phyloP scores from a whole-genome alignment of 108 stramenopile genomes.

The Cyclotella sp. region DNA sequence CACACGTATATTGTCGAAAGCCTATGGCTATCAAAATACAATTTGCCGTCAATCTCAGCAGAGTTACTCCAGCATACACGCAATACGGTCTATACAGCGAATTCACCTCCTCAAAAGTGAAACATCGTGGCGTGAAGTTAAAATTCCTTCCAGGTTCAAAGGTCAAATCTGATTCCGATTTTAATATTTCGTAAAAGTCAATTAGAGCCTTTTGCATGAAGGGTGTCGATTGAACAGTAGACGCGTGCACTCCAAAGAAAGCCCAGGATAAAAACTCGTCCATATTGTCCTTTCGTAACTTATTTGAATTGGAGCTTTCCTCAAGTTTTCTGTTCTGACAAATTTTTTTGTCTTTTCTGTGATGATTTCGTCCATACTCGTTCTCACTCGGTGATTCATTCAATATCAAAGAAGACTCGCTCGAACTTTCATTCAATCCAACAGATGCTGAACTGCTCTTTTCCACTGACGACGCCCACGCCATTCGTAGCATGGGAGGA shows the following conservation, averaged over 20 bases:
- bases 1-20: constrained; percentile 56
- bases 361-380: neutral
- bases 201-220: constrained; percentile 41
- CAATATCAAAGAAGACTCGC: constrained; percentile 14
- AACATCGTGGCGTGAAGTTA: constrained; percentile 45
- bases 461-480: constrained; percentile 13
- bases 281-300: constrained; percentile 61
- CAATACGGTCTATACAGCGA: constrained; percentile 74
- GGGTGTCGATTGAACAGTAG: constrained; percentile 38
- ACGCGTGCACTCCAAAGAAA: constrained; percentile 64
- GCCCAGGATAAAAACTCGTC: constrained; percentile 83
- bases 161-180: constrained; percentile 29
- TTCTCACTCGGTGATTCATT: neutral
- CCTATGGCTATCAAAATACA: constrained; percentile 50
- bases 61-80: constrained; percentile 59
- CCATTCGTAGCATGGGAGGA: constrained; percentile 25
- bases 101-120: constrained; percentile 70
- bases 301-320: neutral
- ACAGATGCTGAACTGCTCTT: constrained; percentile 4
- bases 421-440: constrained; percentile 23
- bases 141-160: constrained; percentile 54
- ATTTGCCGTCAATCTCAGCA: constrained; percentile 47
- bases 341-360: neutral
- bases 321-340: neutral
- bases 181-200: constrained; percentile 50